A percentile compares a stretch with the other conserved stretches of the same genome.
Conservation (phyloP, 2,329 filamentous ascomycete genomes). For the Metarhizium rileyi region DNA sequence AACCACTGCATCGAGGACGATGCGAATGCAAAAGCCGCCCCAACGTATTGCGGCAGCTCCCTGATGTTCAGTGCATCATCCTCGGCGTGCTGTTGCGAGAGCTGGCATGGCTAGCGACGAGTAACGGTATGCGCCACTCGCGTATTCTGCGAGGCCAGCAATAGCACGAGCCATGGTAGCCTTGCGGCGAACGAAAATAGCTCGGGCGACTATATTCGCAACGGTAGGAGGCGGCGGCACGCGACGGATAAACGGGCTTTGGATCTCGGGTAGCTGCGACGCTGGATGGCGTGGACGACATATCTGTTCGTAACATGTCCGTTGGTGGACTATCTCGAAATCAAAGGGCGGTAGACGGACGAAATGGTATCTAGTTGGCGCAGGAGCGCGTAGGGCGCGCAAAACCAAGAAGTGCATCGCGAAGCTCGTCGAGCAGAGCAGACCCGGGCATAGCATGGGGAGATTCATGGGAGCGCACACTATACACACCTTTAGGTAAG, state of each 20-base stretch:
- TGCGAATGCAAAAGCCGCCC: no score
- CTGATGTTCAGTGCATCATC: not conserved
- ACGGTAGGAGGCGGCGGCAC: not conserved
- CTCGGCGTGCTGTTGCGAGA: not conserved
- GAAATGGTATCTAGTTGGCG: not conserved
- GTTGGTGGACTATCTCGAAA: not conserved
- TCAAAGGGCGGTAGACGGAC: not conserved
- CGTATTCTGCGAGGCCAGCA: not conserved
- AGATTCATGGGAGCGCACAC: not conserved
- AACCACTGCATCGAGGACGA: not conserved
- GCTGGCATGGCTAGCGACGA: not conserved
- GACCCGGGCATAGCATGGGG: not conserved
- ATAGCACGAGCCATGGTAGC: not conserved
- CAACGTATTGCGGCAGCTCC: not conserved
- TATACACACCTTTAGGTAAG: constrained; percentile 5
- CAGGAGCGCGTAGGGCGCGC: not conserved
- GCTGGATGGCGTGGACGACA: not conserved
- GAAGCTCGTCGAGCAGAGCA: constrained; percentile 2
- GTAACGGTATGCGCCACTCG: not conserved
- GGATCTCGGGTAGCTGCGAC: not conserved
- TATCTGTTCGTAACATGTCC: not conserved
- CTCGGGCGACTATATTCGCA: not conserved
- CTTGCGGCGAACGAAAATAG: not conserved
- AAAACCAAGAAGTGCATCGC: constrained; percentile 2
- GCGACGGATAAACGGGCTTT: not conserved